A percentile compares a stretch with the other conserved stretches of the same genome.
phyloP scores from a whole-genome alignment of 352 stramenopile genomes.

The Phytopythium delawarense region DNA sequence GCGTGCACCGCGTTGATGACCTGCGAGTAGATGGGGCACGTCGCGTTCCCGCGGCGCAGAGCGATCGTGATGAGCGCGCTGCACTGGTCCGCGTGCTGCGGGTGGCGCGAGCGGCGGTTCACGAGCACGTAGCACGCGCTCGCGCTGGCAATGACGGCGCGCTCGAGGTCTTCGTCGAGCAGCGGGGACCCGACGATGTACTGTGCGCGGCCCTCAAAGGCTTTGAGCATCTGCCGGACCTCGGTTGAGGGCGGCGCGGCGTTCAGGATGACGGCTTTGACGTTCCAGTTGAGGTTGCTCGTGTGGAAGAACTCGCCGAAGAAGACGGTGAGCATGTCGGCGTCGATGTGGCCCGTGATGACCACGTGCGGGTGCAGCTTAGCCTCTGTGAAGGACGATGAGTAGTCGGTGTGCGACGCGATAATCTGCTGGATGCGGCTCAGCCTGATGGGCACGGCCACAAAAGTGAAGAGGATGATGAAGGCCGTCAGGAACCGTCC shows the following conservation, averaged over 20 bases:
- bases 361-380: conserved; percentile 78
- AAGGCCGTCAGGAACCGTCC: conserved; percentile 80
- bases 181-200: conserved; percentile 83
- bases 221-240: conserved; percentile 76
- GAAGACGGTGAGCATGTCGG: conserved; percentile 58
- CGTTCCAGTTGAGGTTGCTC: conserved; percentile 82
- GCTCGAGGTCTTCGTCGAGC: conserved; percentile 69
- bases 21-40: conserved; percentile 73
- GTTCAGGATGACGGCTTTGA: conserved; percentile 76
- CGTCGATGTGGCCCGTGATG: conserved; percentile 67
- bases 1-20: conserved; percentile 69
- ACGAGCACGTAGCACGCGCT: conserved; percentile 71
- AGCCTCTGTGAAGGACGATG: conserved; percentile 61
- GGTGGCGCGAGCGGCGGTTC: conserved; percentile 42
- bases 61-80: conserved; percentile 74
- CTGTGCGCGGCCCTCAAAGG: conserved; percentile 69
- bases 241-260: conserved; percentile 48
- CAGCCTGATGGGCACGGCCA: conserved; percentile 76
- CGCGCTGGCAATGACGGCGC: conserved; percentile 45
- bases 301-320: conserved; percentile 84
- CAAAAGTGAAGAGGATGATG: conserved; percentile 81
- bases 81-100: conserved; percentile 67
- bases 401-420: conserved; percentile 77
- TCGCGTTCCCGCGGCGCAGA: conserved; percentile 57
- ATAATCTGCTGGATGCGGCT: conserved; percentile 74